These are phyloP conservation scores for Pholiota molesta DNA, from an alignment of 768 basidiomycete genomes.

Conservation along the genomic window DNA sequence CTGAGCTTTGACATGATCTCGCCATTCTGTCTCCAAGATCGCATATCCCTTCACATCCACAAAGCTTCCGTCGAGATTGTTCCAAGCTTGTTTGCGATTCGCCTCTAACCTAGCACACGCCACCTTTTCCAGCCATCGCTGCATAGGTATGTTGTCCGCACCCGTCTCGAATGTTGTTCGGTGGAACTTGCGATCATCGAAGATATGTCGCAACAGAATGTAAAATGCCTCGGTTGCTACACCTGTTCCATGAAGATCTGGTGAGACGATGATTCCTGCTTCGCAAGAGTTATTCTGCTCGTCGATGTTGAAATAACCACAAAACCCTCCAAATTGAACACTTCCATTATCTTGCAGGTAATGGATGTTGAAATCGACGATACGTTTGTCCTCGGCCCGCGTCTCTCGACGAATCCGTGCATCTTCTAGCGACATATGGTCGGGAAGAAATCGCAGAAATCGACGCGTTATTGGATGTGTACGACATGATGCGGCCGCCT, in stretches of 20 bases:
- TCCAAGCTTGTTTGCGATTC: conserved; percentile 43
- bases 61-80: conserved; percentile 35
- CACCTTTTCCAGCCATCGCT: conserved; percentile 46
- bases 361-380: conserved; percentile 42
- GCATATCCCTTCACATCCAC: conserved; percentile 44
- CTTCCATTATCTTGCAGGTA: conserved; percentile 27
- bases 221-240: conserved; percentile 49
- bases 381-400: conserved; percentile 33
- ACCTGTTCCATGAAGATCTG: conserved; percentile 38
- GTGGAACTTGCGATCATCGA: conserved; percentile 45
- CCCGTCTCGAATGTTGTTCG: conserved; percentile 45
- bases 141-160: conserved; percentile 45
- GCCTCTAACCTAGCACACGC: conserved; percentile 42
- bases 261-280: conserved; percentile 41
- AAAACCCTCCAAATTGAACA: conserved; percentile 36
- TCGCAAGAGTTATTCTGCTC: conserved; percentile 38
- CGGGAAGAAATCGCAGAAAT: conserved; percentile 43
- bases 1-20: conserved; percentile 31
- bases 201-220: conserved; percentile 39
- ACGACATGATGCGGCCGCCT: conserved; percentile 35
- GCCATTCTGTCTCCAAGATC: conserved; percentile 48
- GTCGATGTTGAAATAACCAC: conserved; percentile 43
- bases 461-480: conserved; percentile 39
- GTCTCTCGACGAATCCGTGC: conserved; percentile 35
- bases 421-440: conserved; percentile 37